Conservation (phyloP, 1,284 basidiomycete species). For the Marasmius tenuissimus region DNA sequence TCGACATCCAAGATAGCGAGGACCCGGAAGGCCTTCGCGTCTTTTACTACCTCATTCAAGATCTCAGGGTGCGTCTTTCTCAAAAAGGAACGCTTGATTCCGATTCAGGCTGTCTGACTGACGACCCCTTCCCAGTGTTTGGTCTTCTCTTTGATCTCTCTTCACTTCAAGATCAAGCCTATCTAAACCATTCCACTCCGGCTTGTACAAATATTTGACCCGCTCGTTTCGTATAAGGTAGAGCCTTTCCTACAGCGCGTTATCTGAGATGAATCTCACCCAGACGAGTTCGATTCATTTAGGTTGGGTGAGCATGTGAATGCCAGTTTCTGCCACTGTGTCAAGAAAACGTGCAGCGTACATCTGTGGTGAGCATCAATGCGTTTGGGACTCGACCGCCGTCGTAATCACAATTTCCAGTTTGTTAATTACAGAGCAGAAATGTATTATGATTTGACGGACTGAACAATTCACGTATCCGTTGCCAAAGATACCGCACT, state of each 20-base stretch:
- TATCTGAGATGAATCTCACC: conserved; percentile 8
- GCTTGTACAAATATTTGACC: conserved; percentile 11
- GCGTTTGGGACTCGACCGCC: too few species aligned
- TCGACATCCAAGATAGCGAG: conserved; percentile 96
- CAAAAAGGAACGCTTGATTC: background rate
- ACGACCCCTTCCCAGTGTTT: conserved; percentile 66
- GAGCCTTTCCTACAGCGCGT: conserved; percentile 1
- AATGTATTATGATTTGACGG: background rate
- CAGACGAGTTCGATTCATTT: background rate
- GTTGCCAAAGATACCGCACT: background rate
- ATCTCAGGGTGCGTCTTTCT: conserved; percentile 74
- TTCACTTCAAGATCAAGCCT: conserved; percentile 99
- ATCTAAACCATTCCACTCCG: conserved; percentile 49
- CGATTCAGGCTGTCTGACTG: background rate
- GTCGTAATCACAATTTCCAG: background rate
- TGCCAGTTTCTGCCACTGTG: conserved; percentile 11
- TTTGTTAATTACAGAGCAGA: background rate
- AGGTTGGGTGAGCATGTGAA: background rate
- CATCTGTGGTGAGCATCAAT: conserved; percentile 27
- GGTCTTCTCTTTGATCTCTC: conserved; percentile 95
- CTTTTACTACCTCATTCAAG: conserved; percentile 98
- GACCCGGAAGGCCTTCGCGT: conserved; percentile 98
- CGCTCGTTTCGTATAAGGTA: conserved; percentile 1
- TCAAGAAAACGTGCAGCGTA: conserved; percentile 42
- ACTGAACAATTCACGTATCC: background rate